phyloP scores from a whole-genome alignment of 768 basidiomycete genomes.

The Boletus pseudopeckii region DNA sequence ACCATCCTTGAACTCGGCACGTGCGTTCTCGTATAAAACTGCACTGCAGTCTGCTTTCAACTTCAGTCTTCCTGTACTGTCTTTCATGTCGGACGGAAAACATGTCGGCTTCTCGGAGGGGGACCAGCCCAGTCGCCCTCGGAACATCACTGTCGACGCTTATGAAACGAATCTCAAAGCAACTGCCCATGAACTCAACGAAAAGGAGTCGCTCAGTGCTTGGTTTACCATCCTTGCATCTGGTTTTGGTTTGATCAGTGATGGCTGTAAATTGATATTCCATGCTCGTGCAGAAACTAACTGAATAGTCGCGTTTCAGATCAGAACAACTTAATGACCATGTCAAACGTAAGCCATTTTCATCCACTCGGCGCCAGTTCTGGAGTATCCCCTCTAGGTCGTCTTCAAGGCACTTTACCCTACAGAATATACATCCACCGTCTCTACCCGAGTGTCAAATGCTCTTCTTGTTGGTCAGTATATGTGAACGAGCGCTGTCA shows the following conservation, averaged over 20 bases:
- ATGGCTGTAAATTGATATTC: slow-evolving; percentile 45
- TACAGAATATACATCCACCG: slow-evolving; percentile 51
- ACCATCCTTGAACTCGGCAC: slow-evolving; percentile 10
- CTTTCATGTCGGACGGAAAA: slow-evolving; percentile 24
- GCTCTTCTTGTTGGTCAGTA: slow-evolving; percentile 61
- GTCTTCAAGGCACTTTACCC: slow-evolving; percentile 65
- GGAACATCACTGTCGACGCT: slow-evolving; percentile 21
- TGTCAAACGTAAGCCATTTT: slow-evolving; percentile 49
- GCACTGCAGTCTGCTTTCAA: neutral
- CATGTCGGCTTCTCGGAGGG: slow-evolving; percentile 5
- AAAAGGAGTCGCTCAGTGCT: slow-evolving; percentile 49
- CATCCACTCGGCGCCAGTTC: neutral
- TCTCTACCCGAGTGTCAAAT: slow-evolving; percentile 70
- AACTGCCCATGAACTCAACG: slow-evolving; percentile 20
- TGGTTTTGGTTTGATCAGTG: slow-evolving; percentile 63
- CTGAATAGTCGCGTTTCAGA: slow-evolving; percentile 35
- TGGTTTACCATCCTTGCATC: slow-evolving; percentile 64
- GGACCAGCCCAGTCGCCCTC: slow-evolving; percentile 8
- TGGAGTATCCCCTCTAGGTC: slow-evolving; percentile 41
- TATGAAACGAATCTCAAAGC: slow-evolving; percentile 23
- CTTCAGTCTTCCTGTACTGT: neutral
- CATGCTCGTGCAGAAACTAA: neutral
- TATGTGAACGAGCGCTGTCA: neutral
- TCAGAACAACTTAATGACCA: slow-evolving; percentile 70
- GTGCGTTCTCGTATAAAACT: slow-evolving; percentile 29